Conservation (phyloP, 164 flowering plant species). For the Warburgia ugandensis region DNA sequence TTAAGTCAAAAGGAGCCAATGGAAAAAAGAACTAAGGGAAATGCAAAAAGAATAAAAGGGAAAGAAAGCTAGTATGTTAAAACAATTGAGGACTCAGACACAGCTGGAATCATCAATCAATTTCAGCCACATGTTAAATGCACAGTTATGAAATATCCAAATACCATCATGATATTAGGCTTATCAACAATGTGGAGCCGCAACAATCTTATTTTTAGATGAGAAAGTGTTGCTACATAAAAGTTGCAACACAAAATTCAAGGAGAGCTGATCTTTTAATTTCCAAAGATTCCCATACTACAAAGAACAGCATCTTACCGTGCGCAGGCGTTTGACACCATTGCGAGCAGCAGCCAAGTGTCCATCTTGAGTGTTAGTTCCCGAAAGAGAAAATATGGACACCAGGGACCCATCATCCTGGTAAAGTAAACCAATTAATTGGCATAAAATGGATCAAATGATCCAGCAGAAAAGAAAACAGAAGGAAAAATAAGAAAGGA, state of each 20-base stretch:
- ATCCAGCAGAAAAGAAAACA: not conserved
- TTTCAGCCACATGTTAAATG: too few species aligned
- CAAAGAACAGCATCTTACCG: slow-evolving; percentile 40
- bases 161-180: not conserved
- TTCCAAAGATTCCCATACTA: not conserved
- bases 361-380: slow-evolving; percentile 87
- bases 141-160: too few species aligned
- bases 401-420: slow-evolving; percentile 95
- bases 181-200: not conserved
- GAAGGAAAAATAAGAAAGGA: too few species aligned
- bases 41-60: too few species aligned
- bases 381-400: slow-evolving; percentile 83
- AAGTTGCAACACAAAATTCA: not conserved
- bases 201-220: too few species aligned
- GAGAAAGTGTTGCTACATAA: too few species aligned
- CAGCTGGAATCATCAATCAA: too few species aligned
- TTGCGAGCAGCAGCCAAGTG: slow-evolving; percentile 96
- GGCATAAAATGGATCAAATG: not conserved
- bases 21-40: too few species aligned
- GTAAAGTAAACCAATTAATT: slow-evolving; percentile 4
- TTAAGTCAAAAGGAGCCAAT: too few species aligned
- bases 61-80: too few species aligned
- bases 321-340: slow-evolving; percentile 99
- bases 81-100: too few species aligned
- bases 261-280: not conserved